Evolutionary conservation across 2,329 filamentous ascomycete genomes (phyloP), one percentile per base, ranked within the genome.

Genomic region (Stagonosporopsis cucurbitacearum): DNA sequence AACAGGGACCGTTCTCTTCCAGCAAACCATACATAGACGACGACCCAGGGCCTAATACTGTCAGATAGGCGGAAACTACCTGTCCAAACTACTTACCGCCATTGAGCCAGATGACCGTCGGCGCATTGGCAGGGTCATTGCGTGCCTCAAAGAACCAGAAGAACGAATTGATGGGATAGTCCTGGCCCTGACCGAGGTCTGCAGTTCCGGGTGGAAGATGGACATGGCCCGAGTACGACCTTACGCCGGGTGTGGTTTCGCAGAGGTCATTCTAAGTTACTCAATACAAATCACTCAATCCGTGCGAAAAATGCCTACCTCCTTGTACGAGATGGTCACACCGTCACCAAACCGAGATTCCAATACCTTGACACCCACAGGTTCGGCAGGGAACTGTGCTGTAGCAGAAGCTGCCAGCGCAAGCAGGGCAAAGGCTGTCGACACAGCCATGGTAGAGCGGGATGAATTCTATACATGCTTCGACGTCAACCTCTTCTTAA

Each of bases 141-240:
- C 63, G 55, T 1, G 61, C 60, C 32, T 67, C 61, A 23, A 66
- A 62, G 53, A 59, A 66, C 64, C 61, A 67, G 30, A 64, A 67
- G 54, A 65, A 66, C 25, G 60, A 64, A 47, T 53, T 62, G 7
- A 51, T 57, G 6, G 80, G 75, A 55, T 83, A 84, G 11, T 79
- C 74, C 59, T 83, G 80, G 23, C 71, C 64, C 25, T 68, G 62
- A 7, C 69, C 69, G 1, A 71, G 58, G 32, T 76, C 74, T 17
- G 71, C 67, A 4, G 78, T 74, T 25, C 76, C 77, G 2, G 80
- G 78, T 1, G 83, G 82, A 4, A 87, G 77, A 68, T 84, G 80
- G 13, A 87, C 81, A 59, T 86, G 87, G 30, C 85, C 85, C 0
- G 82, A 81, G 71, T 86, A 89, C 28, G 80, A 81, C 60, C 79